Evolutionary conservation across 495 filamentous ascomycete genomes (phyloP).

Genomic region (Pyrenula massariospora): DNA sequence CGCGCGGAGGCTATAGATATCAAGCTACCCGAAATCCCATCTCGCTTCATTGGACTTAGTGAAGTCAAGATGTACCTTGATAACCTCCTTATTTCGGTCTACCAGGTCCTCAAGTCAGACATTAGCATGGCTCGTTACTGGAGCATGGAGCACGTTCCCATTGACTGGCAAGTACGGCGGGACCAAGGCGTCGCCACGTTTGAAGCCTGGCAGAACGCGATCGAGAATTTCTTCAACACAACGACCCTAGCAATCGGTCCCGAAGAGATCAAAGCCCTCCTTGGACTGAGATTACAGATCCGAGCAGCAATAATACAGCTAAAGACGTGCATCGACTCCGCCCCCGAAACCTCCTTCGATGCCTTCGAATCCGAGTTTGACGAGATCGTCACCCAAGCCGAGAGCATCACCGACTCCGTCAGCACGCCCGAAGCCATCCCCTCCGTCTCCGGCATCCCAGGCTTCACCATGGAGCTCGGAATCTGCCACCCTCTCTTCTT

Average conservation of each 20-base stretch:
- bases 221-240: background rate
- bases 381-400: background rate
- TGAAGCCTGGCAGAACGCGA: background rate
- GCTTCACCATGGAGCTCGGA: background rate
- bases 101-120: conserved; percentile 1
- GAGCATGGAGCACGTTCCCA: background rate
- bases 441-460: background rate
- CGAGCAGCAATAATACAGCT: background rate
- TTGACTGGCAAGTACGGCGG: background rate
- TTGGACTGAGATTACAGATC: background rate
- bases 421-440: background rate
- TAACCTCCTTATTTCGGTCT: conserved; percentile 1
- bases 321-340: background rate
- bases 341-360: conserved; percentile 1
- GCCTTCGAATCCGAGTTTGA: background rate
- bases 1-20: background rate
- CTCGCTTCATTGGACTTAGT: background rate
- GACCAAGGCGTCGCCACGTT: background rate
- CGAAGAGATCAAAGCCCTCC: background rate
- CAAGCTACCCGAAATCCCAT: background rate
- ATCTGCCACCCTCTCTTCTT: background rate
- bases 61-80: conserved; percentile 1
- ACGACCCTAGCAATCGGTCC: background rate
- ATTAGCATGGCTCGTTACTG: background rate
- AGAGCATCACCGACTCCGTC: background rate